Conservation (phyloP, 371 early-diverging fungal species). For the Choanephora cucurbitarum region DNA sequence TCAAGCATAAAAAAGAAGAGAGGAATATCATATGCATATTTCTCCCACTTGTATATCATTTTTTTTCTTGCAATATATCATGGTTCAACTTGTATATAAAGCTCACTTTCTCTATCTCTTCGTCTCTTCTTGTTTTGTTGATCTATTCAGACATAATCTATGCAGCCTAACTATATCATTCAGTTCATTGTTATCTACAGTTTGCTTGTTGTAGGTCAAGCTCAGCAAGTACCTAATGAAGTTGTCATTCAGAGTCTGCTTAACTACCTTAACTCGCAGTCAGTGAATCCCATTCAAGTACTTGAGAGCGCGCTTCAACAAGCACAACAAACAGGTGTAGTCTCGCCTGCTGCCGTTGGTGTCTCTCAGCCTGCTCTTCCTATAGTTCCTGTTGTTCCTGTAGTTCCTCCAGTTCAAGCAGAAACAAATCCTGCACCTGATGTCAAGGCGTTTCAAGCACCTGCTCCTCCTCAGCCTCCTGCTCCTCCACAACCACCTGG, state of each 20-base stretch:
- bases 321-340: not conserved
- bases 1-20: not conserved
- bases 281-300: not conserved
- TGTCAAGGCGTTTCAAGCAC: not conserved
- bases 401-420: not conserved
- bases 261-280: conserved; percentile 1
- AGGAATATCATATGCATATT: not conserved
- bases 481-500: not conserved
- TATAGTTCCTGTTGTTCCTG: not conserved
- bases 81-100: too few species aligned
- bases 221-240: not conserved
- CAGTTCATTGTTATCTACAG: too few species aligned
- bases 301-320: conserved; percentile 1
- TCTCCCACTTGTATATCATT: not conserved
- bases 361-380: not conserved
- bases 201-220: conserved; percentile 1
- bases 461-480: not conserved
- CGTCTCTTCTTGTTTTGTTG: too few species aligned
- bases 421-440: not conserved
- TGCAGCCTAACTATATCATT: too few species aligned
- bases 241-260: not conserved
- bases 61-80: too few species aligned
- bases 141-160: too few species aligned
- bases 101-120: too few species aligned
- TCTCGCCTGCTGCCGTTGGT: not conserved